Conservation (phyloP, 768 basidiomycete species). For the Rhodocollybia butyracea region DNA sequence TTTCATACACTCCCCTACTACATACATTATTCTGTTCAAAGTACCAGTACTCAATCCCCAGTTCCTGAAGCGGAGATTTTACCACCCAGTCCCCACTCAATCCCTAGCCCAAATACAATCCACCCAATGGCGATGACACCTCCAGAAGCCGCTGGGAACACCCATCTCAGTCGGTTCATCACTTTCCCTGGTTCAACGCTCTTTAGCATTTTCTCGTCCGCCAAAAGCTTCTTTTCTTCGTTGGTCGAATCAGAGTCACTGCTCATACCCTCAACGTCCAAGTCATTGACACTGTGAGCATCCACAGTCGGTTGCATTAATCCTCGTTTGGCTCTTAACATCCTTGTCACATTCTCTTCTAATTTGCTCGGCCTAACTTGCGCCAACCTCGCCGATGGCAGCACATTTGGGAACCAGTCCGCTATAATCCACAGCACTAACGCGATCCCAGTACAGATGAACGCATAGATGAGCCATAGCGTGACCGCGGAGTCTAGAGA, state of each 20-base stretch:
- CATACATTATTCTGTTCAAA: too few relatives aligned
- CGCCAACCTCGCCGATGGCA: constrained; percentile 36
- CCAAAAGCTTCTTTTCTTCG: constrained; percentile 11
- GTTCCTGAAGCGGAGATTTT: constrained; percentile 23
- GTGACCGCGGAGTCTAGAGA: constrained; percentile 34
- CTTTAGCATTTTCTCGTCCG: constrained; percentile 29
- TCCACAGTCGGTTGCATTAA: too few relatives aligned
- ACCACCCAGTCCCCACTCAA: constrained; percentile 39
- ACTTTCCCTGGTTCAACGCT: constrained; percentile 14
- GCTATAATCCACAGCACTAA: constrained; percentile 26
- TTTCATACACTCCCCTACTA: too few relatives aligned
- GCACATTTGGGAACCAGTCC: constrained; percentile 22
- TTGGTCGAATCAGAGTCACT: background rate
- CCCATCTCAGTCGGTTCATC: constrained; percentile 13
- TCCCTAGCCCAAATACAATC: constrained; percentile 39
- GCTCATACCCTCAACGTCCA: constrained; percentile 9
- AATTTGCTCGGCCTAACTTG: constrained; percentile 30
- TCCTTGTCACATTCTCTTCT: constrained; percentile 25
- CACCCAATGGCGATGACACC: constrained; percentile 34
- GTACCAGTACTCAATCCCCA: constrained; percentile 27
- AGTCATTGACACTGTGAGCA: constrained; percentile 15
- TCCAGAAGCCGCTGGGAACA: constrained; percentile 17
- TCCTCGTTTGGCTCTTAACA: too few relatives aligned
- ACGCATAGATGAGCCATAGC: constrained; percentile 38
- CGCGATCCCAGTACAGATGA: constrained; percentile 30